These are phyloP conservation scores for Trichophyton rubrum DNA, from an alignment of 2,329 filamentous ascomycete species.

Conservation along the genomic window DNA sequence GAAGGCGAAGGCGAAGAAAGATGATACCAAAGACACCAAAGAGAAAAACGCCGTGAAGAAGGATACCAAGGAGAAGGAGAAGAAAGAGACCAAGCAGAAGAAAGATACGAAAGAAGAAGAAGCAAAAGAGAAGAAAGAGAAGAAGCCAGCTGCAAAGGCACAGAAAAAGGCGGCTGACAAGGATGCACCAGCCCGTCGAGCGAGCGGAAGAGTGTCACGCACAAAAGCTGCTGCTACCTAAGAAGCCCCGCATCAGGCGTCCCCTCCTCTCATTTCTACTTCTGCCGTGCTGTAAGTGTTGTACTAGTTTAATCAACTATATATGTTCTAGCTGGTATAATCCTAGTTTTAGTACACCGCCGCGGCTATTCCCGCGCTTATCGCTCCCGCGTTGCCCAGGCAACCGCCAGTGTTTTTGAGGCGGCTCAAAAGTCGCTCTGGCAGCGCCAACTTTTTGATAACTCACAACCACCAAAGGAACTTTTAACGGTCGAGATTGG, in stretches of 20 bases:
- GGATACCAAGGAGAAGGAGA: neutral
- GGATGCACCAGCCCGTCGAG: neutral
- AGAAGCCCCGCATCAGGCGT: neutral
- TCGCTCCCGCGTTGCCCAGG: neutral
- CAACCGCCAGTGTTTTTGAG: neutral
- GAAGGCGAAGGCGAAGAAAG: constrained; percentile 15
- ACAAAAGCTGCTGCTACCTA: neutral
- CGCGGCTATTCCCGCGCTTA: neutral
- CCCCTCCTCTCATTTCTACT: neutral
- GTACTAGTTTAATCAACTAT: neutral
- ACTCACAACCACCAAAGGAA: neutral
- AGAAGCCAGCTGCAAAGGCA: constrained; percentile 15
- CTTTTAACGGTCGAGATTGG: neutral
- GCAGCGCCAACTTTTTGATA: neutral
- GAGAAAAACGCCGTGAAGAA: neutral
- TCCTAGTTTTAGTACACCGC: neutral
- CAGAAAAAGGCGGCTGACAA: neutral
- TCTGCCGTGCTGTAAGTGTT: neutral
- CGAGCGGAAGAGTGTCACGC: neutral
- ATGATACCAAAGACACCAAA: neutral
- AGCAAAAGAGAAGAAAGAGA: constrained; percentile 8
- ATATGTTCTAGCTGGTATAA: neutral
- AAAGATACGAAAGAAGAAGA: constrained; percentile 13
- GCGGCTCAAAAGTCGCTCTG: neutral
- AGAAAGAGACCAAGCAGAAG: constrained; percentile 5